Base-by-base conservation (phyloP, 2,329 filamentous ascomycete species). In the Cytospora mali region DNA sequence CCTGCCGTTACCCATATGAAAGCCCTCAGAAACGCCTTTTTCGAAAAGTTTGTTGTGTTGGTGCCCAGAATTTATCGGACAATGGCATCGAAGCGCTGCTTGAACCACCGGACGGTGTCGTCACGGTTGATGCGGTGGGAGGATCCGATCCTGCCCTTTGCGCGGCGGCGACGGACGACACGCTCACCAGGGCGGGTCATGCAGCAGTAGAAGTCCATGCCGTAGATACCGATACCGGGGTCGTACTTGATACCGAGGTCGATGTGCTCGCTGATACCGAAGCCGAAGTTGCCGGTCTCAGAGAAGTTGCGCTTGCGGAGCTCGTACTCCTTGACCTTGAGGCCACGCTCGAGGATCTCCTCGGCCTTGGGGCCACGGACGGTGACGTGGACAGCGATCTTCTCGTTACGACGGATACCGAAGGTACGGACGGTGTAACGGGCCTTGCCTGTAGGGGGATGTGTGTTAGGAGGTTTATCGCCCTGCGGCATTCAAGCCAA, bases 271-370 rank as follows among this genome's bases (percentile, higher is more conserved):
- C 87, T 93, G 87, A 99, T 99, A 86, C 95, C 95, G 88, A 99
- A 99, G 74, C 95, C 95, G 80, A 99, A 99, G 91, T 97, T 97
- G 80, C 95, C 95, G 72, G 94, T 98, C 88, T 97, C 92, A 79
- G 90, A 94, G 91, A 99, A 99, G 92, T 99, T 99, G 83, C 91
- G 90, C 89, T 95, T 97, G 84, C 92, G 91, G 76, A 99, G 87
- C 84, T 99, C 95, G 86, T 99, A 99, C 85, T 99, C 95, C 93
- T 99, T 99, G 89, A 99, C 95, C 90, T 99, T 99, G 80, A 99
- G 91, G 80, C 95, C 95, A 88, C 95, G 94, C 92, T 99, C 95
- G 78, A 99, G 90, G 77, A 99, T 99, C 85, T 99, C 95, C 88
- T 99, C 95, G 69, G 95, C 95, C 90, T 87, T 76, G 83, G 95